Percentiles rank a stretch among this genome's conserved stretches.
Conservation (phyloP, 345 rosid species). For the Leavenworthia alabamica region DNA sequence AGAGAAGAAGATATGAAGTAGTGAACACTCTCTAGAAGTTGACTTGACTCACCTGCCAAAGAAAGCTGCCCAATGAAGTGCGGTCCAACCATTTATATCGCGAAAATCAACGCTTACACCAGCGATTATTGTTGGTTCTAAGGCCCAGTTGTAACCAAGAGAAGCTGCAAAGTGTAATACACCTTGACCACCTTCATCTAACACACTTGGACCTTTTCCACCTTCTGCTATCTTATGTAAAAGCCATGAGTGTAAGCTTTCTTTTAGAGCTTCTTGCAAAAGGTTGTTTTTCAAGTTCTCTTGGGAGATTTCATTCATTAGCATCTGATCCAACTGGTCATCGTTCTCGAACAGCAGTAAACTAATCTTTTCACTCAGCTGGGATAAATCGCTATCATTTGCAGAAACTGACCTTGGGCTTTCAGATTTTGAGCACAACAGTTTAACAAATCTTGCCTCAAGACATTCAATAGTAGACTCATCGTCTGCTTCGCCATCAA, state of each 20-base stretch:
- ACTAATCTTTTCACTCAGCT: constrained; percentile 52
- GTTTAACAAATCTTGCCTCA: constrained; percentile 49
- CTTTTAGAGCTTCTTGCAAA: constrained; percentile 66
- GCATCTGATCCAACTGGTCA: constrained; percentile 54
- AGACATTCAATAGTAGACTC: constrained; percentile 37
- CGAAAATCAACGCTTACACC: constrained; percentile 91
- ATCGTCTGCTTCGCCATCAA: constrained; percentile 22
- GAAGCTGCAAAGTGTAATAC: constrained; percentile 93
- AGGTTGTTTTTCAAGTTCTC: constrained; percentile 48
- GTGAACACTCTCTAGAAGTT: not conserved
- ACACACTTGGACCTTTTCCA: constrained; percentile 80
- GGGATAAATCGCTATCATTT: constrained; percentile 32
- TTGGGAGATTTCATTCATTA: constrained; percentile 35
- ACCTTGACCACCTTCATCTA: constrained; percentile 89
- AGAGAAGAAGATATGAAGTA: constrained; percentile 8
- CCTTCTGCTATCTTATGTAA: constrained; percentile 64
- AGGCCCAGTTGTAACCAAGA: constrained; percentile 94
- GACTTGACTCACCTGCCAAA: constrained; percentile 77
- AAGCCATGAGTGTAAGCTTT: constrained; percentile 74
- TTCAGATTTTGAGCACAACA: constrained; percentile 44
- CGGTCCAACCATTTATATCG: constrained; percentile 94
- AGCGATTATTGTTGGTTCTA: constrained; percentile 64
- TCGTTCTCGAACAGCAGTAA: constrained; percentile 57
- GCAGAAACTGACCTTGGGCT: constrained; percentile 17
- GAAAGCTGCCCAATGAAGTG: constrained; percentile 99